phyloP scores from a whole-genome alignment of 768 basidiomycete genomes.

The Tricholoma furcatifolium region DNA sequence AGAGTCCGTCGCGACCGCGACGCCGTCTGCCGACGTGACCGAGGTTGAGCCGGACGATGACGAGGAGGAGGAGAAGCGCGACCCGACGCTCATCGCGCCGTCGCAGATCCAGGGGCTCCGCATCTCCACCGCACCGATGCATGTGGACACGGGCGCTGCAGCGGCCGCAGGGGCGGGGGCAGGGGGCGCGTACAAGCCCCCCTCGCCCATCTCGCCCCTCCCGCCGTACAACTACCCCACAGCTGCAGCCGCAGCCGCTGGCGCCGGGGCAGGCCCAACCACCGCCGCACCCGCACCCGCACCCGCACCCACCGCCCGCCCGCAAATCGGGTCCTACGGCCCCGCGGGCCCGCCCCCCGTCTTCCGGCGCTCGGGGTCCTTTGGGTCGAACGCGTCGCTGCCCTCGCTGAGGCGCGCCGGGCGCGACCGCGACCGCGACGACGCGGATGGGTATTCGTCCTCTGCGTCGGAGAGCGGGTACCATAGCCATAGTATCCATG shows the following conservation, averaged over 20 bases:
- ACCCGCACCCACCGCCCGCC: background rate
- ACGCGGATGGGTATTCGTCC: slow-evolving; percentile 39
- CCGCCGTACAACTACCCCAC: slow-evolving; percentile 20
- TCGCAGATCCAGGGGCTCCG: slow-evolving; percentile 57
- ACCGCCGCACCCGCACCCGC: too few species aligned
- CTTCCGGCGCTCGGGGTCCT: slow-evolving; percentile 36
- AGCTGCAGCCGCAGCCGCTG: background rate
- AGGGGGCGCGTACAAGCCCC: slow-evolving; percentile 12
- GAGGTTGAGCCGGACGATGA: slow-evolving; percentile 13
- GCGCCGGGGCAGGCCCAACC: too few species aligned
- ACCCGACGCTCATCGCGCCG: slow-evolving; percentile 27
- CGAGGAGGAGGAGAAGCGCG: slow-evolving; percentile 6
- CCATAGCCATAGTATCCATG: slow-evolving; percentile 49
- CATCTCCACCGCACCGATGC: slow-evolving; percentile 44
- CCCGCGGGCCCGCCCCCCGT: background rate
- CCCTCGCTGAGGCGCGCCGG: slow-evolving; percentile 23
- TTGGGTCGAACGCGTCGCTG: slow-evolving; percentile 12
- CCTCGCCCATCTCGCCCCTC: slow-evolving; percentile 27
- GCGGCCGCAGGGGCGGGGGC: slow-evolving; percentile 22
- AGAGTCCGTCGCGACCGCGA: slow-evolving; percentile 16
- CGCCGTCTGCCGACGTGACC: slow-evolving; percentile 16
- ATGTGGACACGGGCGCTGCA: slow-evolving; percentile 22
- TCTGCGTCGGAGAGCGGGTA: slow-evolving; percentile 16
- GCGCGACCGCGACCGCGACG: slow-evolving; percentile 12
- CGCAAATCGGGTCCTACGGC: slow-evolving; percentile 11